Base-by-base conservation (phyloP, 1,284 basidiomycete species). In the Leccinum cinnamomeum region DNA sequence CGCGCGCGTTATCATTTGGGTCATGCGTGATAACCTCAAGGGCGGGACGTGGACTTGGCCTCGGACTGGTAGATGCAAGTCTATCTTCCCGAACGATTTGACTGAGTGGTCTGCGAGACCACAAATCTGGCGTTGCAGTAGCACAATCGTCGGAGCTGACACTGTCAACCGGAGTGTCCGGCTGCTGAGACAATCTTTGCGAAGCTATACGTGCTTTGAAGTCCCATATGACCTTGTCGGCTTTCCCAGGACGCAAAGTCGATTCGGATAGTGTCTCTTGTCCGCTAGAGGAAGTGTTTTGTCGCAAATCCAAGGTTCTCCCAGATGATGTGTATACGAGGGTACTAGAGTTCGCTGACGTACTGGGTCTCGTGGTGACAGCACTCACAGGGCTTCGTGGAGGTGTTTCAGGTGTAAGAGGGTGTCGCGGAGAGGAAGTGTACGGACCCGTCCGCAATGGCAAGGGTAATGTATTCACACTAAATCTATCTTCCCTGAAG, bases 371-470 rank as follows among this genome's bases (percentile, higher is more conserved):
- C 8, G 82, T 81, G 62, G 81, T 82, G 37, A 75, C 72, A 48
- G 83, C 81, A 62, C 81, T 84, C 58, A 82, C 76, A 8, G 88
- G 88, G 58, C 87, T 88, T 28, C 80, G 82, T 57, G 86, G 84
- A 44, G 86, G 83, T 2, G 84, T 74, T 53, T 76, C 72, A 41
- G 30, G 30, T 33, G 30, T 33, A 33, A 33, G 30, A 33, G 65
- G 53, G 7, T 64, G 58, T 51, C 75, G 75, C 37, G 69, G 58
- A 11, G 69, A 58, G 57, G 62, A 33, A 48, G 53, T n/a, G 56
- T 76, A 76, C 14, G 53, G 67, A 8, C 72, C 72, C n/a, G 73
- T 44, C 35, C 75, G 74, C 56, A 74, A 54, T 18, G 75, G 68
- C 48, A 60, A 12, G n/a, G 72, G 72, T 16, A 76, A 53, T 16